A percentile compares a stretch with the other conserved stretches of the same genome.
Evolutionary conservation across 2,329 filamentous ascomycete species (phyloP).

Genomic region (Clarireedia paspali): DNA sequence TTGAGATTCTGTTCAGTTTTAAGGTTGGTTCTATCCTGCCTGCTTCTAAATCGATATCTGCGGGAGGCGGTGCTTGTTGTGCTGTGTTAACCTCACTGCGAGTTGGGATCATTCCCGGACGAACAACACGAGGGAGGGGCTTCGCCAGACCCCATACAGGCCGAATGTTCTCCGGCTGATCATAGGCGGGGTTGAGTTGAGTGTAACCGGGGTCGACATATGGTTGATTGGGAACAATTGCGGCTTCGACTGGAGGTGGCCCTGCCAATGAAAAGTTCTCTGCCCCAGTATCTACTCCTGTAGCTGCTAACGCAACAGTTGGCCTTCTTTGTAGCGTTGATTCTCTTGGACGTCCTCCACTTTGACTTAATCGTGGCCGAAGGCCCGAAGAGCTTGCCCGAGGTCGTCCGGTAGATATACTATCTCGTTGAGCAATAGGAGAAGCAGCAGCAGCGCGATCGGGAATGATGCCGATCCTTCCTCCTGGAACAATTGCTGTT

Average conservation of each 20-base stretch:
- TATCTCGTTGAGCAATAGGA: background rate
- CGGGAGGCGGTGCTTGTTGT: conserved; percentile 22
- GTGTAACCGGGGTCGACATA: conserved; percentile 47
- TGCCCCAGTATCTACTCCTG: conserved; percentile 5
- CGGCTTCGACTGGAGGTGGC: conserved; percentile 14
- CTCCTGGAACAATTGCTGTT: background rate
- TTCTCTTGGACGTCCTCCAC: conserved; percentile 2
- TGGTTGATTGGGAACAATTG: conserved; percentile 31
- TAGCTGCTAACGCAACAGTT: conserved; percentile 5
- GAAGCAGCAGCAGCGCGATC: background rate
- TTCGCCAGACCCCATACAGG: conserved; percentile 48
- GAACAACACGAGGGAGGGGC: conserved; percentile 44
- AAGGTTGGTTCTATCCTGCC: conserved; percentile 32
- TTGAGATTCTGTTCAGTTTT: conserved; percentile 16
- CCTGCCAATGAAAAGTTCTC: conserved; percentile 27
- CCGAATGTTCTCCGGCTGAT: conserved; percentile 39
- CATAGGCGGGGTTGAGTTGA: conserved; percentile 46
- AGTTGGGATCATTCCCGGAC: conserved; percentile 44
- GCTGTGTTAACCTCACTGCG: conserved; percentile 32
- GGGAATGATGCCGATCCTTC: conserved; percentile 3
- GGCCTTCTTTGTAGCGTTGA: conserved; percentile 3
- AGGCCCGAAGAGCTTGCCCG: conserved; percentile 4
- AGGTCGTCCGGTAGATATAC: background rate
- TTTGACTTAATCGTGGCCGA: conserved; percentile 3
- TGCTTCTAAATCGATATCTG: conserved; percentile 36